These are phyloP conservation scores for Amanita pallidorosea DNA, from an alignment of 768 basidiomycete species.

Conservation along the genomic window DNA sequence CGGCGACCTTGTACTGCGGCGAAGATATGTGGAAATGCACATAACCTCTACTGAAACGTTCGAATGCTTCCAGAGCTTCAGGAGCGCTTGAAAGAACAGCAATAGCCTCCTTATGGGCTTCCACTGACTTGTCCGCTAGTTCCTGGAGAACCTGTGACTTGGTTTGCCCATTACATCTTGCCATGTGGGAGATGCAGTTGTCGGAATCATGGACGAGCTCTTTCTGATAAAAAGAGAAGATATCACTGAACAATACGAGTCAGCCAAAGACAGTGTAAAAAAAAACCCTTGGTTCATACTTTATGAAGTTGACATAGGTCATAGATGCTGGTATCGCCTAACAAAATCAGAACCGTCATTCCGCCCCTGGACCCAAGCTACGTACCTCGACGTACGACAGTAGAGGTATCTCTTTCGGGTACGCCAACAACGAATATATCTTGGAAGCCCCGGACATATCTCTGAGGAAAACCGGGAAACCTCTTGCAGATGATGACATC, in stretches of 20 bases:
- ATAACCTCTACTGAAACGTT: not conserved
- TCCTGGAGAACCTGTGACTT: slow-evolving; percentile 1
- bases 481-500: not conserved
- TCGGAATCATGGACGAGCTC: not conserved
- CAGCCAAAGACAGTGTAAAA: not conserved
- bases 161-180: not conserved
- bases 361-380: not conserved
- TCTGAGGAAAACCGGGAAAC: not conserved
- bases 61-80: not conserved
- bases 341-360: not conserved
- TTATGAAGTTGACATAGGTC: slow-evolving; percentile 3
- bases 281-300: not conserved
- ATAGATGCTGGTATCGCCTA: slow-evolving; percentile 2
- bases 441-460: not conserved
- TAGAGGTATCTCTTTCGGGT: slow-evolving; percentile 8
- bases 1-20: not conserved
- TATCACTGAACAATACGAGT: not conserved
- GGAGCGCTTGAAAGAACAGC: not conserved
- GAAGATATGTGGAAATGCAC: not conserved
- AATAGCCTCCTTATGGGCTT: not conserved
- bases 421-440: slow-evolving; percentile 1
- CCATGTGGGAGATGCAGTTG: slow-evolving; percentile 1
- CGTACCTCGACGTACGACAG: not conserved
- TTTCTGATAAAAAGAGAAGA: slow-evolving; percentile 3
- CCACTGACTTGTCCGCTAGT: not conserved